Conservation (phyloP, 1,284 basidiomycete species). For the Mycosarcoma maydis region DNA sequence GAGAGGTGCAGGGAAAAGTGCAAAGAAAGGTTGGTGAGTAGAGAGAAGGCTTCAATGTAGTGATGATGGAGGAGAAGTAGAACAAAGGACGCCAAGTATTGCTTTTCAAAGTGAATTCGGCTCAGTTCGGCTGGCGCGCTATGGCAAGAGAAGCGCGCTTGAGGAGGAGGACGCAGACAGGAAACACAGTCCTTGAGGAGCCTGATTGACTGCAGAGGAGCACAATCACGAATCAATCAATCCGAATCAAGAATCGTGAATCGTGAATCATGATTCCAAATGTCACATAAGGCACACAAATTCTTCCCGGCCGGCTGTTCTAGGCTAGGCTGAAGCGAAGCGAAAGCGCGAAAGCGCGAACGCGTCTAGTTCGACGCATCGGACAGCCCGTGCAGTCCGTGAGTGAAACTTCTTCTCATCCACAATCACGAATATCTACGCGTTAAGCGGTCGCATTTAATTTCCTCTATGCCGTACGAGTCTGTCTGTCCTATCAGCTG, state of each 20-base stretch:
- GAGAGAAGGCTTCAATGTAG: background rate
- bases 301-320: conserved; percentile 21
- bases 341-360: background rate
- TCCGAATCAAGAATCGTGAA: too few species aligned
- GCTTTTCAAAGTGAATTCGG: background rate
- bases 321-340: too few species aligned
- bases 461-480: conserved; percentile 3
- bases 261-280: too few species aligned
- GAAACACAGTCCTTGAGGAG: background rate
- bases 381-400: too few species aligned
- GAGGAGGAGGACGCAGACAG: conserved; percentile 4
- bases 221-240: background rate
- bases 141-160: conserved; percentile 2
- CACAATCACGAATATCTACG: background rate
- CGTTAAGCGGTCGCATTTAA: background rate
- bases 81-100: background rate
- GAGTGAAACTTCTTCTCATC: too few species aligned
- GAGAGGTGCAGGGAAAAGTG: background rate
- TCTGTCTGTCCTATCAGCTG: background rate
- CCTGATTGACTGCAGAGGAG: background rate
- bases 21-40: conserved; percentile 1
- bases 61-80: background rate
- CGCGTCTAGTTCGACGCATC: conserved; percentile 6
- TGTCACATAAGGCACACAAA: conserved; percentile 12
- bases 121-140: conserved; percentile 1